Evolutionary conservation across 352 stramenopile species (phyloP).

Genomic region (Phytophthora cryptogea): DNA sequence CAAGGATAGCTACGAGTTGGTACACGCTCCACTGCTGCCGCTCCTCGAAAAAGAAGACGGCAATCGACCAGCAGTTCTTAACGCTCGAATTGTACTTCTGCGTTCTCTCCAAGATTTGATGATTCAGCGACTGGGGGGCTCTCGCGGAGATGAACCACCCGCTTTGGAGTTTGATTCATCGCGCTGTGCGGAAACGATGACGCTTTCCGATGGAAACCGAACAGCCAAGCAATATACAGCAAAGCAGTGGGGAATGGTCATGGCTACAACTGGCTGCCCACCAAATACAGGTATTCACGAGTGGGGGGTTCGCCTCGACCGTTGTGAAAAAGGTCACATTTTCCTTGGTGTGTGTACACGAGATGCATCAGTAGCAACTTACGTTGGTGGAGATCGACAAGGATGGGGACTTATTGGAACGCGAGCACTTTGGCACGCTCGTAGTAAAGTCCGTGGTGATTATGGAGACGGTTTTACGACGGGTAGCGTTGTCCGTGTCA

Average conservation of each 20-base stretch:
- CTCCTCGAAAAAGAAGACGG: constrained; percentile 55
- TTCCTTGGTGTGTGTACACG: constrained; percentile 89
- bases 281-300: constrained; percentile 88
- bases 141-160: constrained; percentile 70
- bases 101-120: constrained; percentile 87
- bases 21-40: constrained; percentile 70
- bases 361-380: constrained; percentile 86
- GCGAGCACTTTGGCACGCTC: constrained; percentile 87
- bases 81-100: constrained; percentile 67
- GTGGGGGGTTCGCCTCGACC: constrained; percentile 86
- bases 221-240: constrained; percentile 90
- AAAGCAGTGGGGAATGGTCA: constrained; percentile 92
- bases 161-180: constrained; percentile 88
- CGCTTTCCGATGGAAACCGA: constrained; percentile 78
- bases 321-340: constrained; percentile 90
- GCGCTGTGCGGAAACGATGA: constrained; percentile 90
- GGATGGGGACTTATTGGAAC: constrained; percentile 90
- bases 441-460: constrained; percentile 88
- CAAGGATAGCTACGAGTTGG: constrained; percentile 58
- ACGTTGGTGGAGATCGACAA: constrained; percentile 88
- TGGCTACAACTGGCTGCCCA: constrained; percentile 82
- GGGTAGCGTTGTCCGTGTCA: constrained; percentile 78
- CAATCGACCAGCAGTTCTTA: constrained; percentile 20
- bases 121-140: constrained; percentile 77
- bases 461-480: constrained; percentile 91